Base-by-base conservation (phyloP, 1,284 basidiomycete species). In the Ganoderma meredithae region DNA sequence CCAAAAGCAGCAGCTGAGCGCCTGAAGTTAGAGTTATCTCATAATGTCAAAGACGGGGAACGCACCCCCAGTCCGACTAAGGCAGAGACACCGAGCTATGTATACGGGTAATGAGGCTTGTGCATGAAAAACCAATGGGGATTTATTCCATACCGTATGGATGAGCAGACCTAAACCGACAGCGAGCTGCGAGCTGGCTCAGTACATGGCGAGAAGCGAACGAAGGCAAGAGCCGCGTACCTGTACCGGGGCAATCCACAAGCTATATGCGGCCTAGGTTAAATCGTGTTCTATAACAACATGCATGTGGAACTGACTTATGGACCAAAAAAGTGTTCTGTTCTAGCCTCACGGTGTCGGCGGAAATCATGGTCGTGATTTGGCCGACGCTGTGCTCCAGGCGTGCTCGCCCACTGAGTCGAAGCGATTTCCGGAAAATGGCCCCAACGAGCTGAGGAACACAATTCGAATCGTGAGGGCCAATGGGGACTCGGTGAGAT, bases 381-480 rank as follows among this genome's bases (percentile, higher is more conserved):
- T 93, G 84, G 1, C 90, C 90, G 31, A 86, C 86, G 44, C 83
- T 86, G 70, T 91, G 85, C 69, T 88, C 80, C 73, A 84, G 77
- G 15, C 92, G 83, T n/a, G 88, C 87, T 60, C 88, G 86, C 12
- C 89, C 89, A 40, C 88, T 91, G 8, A 95, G 82, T 27, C 89
- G 85, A 36, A 94, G 81, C 1, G 91, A 88, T 75, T 93, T 92
- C 33, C 89, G 85, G 77, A 93, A 93, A 65, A 95, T 88, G 56
- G 84, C 81, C 6, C 90, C 88, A 71, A 93, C 91, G 60, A 93
- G 69, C 86, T 88, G 71, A 10, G 40, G 10, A 59, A 12, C n/a
- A 9, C 22, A 22, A 22, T 19, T 0, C 1, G 41, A 25, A 55
- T 62, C 31, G 36, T 47, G 49, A 58, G 31, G 10, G 47, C 62